Evolutionary conservation across 805 yeast genomes (phyloP), one percentile per base, ranked within the genome.

Genomic region (Wickerhamiella kurtzmanii): DNA sequence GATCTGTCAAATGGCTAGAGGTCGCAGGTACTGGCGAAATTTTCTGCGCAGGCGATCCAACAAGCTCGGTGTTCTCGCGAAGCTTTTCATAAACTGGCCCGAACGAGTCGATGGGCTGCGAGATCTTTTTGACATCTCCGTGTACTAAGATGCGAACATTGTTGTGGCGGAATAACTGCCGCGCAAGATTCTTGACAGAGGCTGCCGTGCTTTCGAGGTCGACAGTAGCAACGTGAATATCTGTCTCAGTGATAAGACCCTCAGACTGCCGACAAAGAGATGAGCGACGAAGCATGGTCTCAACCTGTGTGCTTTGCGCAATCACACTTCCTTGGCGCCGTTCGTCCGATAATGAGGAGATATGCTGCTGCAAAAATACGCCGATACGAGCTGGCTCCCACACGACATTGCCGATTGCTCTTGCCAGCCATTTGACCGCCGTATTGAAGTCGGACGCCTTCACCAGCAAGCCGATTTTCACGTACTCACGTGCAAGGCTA

Each of bases 401-500:
- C 4, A 75, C 71, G 22, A 82, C 73, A 54, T 75, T 72, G 61
- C 75, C 79, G 55, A 87, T 64, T 17, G 82, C 70, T 48, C 77
- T 76, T 40, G 69, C 64, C 39, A 84, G 67, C 97, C 97, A 92
- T 20, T 76, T 73, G 37, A 88, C 77, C 1, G 89, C 86, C 42
- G 72, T 72, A 0, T 53, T 47, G 58, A 88, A 92, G 48, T 86
- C 78, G 6, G 67, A 69, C 8, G 69, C 67, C 54, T 74, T 78
- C 39, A 80, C 79, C 53, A 77, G 75, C 38, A 88, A 67, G 47
- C 69, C 74, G 9, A 87, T 68, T 48, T 73, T 69, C 36, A 85
- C 62, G 21, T 81, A 60, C 58, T 92, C 96, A 15, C 76, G 75
- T 56, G 80, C 78, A 49, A 74, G 73, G 50, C 75, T 72, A 1